These are phyloP conservation scores for Tricholoma hemisulphureum DNA, from an alignment of 768 basidiomycete species.

Conservation along the genomic window DNA sequence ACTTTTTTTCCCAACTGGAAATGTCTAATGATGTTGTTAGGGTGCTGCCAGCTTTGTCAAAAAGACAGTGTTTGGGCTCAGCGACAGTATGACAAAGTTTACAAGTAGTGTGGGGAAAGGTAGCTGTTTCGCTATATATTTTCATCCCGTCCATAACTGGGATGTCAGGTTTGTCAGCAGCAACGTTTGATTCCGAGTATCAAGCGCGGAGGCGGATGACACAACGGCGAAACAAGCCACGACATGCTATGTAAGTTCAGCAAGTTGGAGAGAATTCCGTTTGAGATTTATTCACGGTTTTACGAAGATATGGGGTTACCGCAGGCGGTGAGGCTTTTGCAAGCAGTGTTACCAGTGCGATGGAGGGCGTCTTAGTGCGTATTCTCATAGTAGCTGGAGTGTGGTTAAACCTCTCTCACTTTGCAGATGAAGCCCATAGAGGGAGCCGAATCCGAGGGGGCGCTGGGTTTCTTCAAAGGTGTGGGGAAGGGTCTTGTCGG, in stretches of 20 bases:
- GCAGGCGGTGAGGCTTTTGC: constrained; percentile 94
- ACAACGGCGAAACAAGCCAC: constrained; percentile 89
- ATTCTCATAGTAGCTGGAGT: neutral
- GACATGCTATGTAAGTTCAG: constrained; percentile 84
- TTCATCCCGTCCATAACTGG: neutral
- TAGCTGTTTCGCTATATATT: constrained; percentile 21
- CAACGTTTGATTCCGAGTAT: constrained; percentile 95
- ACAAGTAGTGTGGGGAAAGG: constrained; percentile 98
- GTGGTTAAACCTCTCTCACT: neutral
- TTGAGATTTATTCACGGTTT: neutral
- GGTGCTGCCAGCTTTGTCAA: constrained; percentile 98
- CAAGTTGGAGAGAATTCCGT: neutral
- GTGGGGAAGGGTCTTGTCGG: constrained; percentile 96
- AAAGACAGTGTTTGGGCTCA: constrained; percentile 96
- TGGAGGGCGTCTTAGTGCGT: constrained; percentile 88
- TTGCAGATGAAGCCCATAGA: constrained; percentile 94
- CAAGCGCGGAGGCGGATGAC: constrained; percentile 85
- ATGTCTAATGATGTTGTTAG: constrained; percentile 35
- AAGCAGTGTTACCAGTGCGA: constrained; percentile 89
- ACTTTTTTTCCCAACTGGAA: neutral
- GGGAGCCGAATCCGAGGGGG: constrained; percentile 92
- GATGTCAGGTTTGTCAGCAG: constrained; percentile 81
- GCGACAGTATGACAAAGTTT: constrained; percentile 96
- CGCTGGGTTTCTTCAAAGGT: constrained; percentile 96
- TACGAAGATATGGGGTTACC: constrained; percentile 83